These are phyloP conservation scores for Tricholoma matsutake DNA, from an alignment of 768 basidiomycete genomes.

Conservation along the genomic window DNA sequence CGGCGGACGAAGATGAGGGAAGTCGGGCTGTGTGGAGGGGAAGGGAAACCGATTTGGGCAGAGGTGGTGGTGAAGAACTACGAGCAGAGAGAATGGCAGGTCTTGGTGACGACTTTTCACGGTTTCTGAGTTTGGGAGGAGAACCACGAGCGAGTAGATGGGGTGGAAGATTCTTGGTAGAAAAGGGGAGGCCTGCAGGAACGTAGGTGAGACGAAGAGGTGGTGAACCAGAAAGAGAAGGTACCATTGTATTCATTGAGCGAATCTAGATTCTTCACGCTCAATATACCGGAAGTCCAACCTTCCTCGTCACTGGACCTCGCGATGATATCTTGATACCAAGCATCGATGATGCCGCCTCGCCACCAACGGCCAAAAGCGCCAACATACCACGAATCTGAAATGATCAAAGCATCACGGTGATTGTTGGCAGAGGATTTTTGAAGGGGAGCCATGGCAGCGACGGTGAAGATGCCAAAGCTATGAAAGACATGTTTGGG, in stretches of 20 bases:
- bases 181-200: slow-evolving; percentile 46
- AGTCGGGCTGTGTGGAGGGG: slow-evolving; percentile 66
- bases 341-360: slow-evolving; percentile 76
- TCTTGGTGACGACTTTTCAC: slow-evolving; percentile 50
- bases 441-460: slow-evolving; percentile 62
- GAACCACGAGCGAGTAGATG: slow-evolving; percentile 41
- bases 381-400: slow-evolving; percentile 87
- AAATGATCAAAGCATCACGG: slow-evolving; percentile 49
- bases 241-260: slow-evolving; percentile 66
- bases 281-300: slow-evolving; percentile 75
- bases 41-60: slow-evolving; percentile 78
- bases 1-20: slow-evolving; percentile 27
- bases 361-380: slow-evolving; percentile 92
- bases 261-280: slow-evolving; percentile 70
- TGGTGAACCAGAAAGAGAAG: slow-evolving; percentile 14
- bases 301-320: slow-evolving; percentile 67
- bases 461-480: slow-evolving; percentile 86
- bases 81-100: slow-evolving; percentile 39
- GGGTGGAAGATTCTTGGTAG: slow-evolving; percentile 45
- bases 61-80: slow-evolving; percentile 76
- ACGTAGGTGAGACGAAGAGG: slow-evolving; percentile 5
- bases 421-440: slow-evolving; percentile 36
- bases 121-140: slow-evolving; percentile 56
- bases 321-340: slow-evolving; percentile 68
- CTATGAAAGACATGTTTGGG: slow-evolving; percentile 85